Percentiles rank a stretch among this genome's conserved stretches.
Conservation (phyloP, 2,329 filamentous ascomycete species). For the Pyrenochaeta sp. region DNA sequence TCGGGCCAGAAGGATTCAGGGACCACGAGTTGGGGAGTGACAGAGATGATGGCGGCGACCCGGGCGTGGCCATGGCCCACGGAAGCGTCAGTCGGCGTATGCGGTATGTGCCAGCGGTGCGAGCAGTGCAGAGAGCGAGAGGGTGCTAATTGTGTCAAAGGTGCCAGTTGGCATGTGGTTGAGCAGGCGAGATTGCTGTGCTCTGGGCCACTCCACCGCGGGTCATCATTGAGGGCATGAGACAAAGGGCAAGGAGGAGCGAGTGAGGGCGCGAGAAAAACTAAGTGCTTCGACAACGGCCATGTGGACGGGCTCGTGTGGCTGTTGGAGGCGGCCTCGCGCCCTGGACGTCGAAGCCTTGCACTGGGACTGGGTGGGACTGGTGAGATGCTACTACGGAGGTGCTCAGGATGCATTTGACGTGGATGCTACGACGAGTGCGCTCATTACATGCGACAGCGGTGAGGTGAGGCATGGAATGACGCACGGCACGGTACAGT, state of each 20-base stretch:
- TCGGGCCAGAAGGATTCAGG: conserved; percentile 41
- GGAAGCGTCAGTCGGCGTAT: conserved; percentile 35
- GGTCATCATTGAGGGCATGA: conserved; percentile 10
- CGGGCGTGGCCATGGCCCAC: conserved; percentile 21
- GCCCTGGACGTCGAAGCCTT: conserved; percentile 3
- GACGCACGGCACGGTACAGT: conserved; percentile 18
- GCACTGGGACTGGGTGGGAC: too few relatives aligned
- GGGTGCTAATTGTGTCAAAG: too few relatives aligned
- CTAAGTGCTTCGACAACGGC: conserved; percentile 6
- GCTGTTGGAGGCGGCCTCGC: conserved; percentile 2
- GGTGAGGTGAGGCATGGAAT: conserved; percentile 24
- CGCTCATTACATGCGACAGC: too few relatives aligned
- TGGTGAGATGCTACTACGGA: too few relatives aligned
- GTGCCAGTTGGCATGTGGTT: conserved; percentile 20
- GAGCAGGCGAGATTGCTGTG: conserved; percentile 18
- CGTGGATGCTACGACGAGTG: conserved; percentile 8
- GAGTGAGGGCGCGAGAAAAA: conserved; percentile 1
- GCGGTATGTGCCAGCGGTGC: too few relatives aligned
- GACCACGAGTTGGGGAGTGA: conserved; percentile 31
- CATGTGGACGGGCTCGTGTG: conserved; percentile 8
- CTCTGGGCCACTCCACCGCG: conserved; percentile 10
- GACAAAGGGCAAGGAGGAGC: conserved; percentile 3
- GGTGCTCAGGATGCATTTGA: too few relatives aligned
- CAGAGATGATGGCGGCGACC: conserved; percentile 23
- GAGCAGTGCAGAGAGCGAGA: too few relatives aligned